These are phyloP conservation scores for Pyrrhoderma lamaoense DNA, from an alignment of 1,284 basidiomycete genomes.

Conservation along the genomic window DNA sequence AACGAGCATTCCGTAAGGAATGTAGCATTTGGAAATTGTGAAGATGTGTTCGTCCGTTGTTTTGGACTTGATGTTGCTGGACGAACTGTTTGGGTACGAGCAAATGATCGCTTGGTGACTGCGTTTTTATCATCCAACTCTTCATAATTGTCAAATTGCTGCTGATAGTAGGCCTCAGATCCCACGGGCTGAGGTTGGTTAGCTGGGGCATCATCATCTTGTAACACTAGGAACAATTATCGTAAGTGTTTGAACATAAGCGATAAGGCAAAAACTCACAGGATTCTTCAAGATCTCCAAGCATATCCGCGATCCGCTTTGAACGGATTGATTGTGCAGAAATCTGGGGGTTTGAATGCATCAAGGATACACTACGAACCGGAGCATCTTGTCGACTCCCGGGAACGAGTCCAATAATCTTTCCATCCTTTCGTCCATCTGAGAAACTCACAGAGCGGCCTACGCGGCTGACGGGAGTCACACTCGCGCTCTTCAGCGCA, in stretches of 20 bases:
- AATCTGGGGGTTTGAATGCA: neutral
- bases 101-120: conserved; percentile 38
- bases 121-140: conserved; percentile 10
- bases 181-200: conserved; percentile 50
- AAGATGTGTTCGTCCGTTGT: conserved; percentile 3
- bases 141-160: neutral
- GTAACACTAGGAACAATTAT: conserved; percentile 39
- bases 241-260: too few relatives aligned
- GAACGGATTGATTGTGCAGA: conserved; percentile 56
- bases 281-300: conserved; percentile 61
- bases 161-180: conserved; percentile 19
- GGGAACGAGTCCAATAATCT: conserved; percentile 57
- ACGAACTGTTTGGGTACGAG: conserved; percentile 35
- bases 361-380: conserved; percentile 1
- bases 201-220: conserved; percentile 31
- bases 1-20: conserved; percentile 96
- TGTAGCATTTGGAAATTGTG: conserved; percentile 42
- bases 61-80: conserved; percentile 24
- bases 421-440: conserved; percentile 81
- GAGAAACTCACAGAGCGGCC: conserved; percentile 88
- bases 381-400: conserved; percentile 32
- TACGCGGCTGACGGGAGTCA: conserved; percentile 47
- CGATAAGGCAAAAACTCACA: conserved; percentile 35
- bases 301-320: conserved; percentile 71
- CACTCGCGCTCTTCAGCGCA: conserved; percentile 44